Evolutionary conservation across 805 yeast species (phyloP), one percentile per base, ranked within the genome.

Genomic region (Barnettozyma wickerhamii): DNA sequence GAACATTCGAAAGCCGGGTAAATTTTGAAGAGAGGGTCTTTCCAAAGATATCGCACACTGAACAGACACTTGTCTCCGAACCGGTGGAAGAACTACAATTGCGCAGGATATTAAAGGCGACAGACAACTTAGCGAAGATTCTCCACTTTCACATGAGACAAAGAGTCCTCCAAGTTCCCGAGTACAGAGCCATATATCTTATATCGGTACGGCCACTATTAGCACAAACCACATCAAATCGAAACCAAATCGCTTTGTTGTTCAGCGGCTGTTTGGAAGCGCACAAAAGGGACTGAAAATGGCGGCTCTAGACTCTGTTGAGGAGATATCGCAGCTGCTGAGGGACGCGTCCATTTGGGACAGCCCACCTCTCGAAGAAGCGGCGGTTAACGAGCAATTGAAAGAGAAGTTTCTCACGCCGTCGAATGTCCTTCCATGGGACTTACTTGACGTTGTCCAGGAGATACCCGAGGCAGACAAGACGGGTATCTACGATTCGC

Each of bases 371-470:
- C 10, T 13, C 7, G 27, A 29, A n/a, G 19, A 24, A 10, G 30
- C 17, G 15, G 27, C 38, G 10, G 24, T 45, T 10, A 50, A 49
- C 6, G 45, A 53, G 4, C 51, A 47, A 6, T 48, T 68, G 27
- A 50, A 49, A 45, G 52, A 63, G 0, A 72, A 69, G 35, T 79
- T 77, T 39, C 64, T 89, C 27, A 73, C 71, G 13, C 95, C 96
- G 0, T 71, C 80, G 0, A 68, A 71, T 33, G 66, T 69, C 33
- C 65, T 91, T 17, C 69, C 84, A 0, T 79, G 90, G 83, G 81
- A 77, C 35, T 66, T 91, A 49, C 66, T 90, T 7, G 85, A 84
- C 53, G 58, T 76, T 17, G 72, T 87, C 7, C 95, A 87, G 56
- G 70, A 69, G 15, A 58, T 66, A 3, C 86, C 84, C 1, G 55